A percentile compares a stretch with the other conserved stretches of the same genome.
These are phyloP conservation scores for Schwanniomyces occidentalis DNA, from an alignment of 805 yeast genomes.

Conservation along the genomic window DNA sequence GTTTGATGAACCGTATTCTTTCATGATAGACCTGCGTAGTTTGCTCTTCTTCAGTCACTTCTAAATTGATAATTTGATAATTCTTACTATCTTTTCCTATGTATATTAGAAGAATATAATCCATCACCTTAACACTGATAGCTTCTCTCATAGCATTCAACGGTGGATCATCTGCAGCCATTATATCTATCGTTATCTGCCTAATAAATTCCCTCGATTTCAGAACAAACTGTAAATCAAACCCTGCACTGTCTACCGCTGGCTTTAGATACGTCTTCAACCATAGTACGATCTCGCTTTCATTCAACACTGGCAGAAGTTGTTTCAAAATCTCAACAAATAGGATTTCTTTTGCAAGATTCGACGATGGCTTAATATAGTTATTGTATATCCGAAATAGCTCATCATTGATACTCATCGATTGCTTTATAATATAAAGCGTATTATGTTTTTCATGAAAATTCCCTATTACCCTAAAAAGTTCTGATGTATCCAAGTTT, in stretches of 20 bases:
- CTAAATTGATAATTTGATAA: constrained; percentile 17
- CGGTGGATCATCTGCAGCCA: constrained; percentile 20
- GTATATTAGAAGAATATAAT: constrained; percentile 24
- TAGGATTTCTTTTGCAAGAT: constrained; percentile 31
- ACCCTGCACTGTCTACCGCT: constrained; percentile 62
- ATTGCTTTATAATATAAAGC: constrained; percentile 24
- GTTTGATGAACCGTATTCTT: constrained; percentile 46
- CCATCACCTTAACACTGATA: constrained; percentile 23
- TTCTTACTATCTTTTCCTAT: constrained; percentile 18
- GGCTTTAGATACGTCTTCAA: constrained; percentile 46
- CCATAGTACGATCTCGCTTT: constrained; percentile 47
- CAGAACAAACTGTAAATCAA: constrained; percentile 36
- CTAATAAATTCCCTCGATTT: constrained; percentile 28
- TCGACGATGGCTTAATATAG: constrained; percentile 26
- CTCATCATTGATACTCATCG: constrained; percentile 34
- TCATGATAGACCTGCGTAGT: constrained; percentile 45
- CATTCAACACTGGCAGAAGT: constrained; percentile 31
- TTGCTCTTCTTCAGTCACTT: constrained; percentile 14
- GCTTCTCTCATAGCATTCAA: constrained; percentile 19
- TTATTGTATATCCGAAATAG: constrained; percentile 34
- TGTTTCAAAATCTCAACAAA: constrained; percentile 41
- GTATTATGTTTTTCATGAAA: constrained; percentile 36
- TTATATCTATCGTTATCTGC: constrained; percentile 16
- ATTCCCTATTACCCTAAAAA: constrained; percentile 14
- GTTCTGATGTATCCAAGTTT: constrained; percentile 10